A percentile compares a stretch with the other conserved stretches of the same genome.
These are phyloP conservation scores for Rauvolfia tetraphylla DNA, from an alignment of 257 asterid genomes.

Conservation along the genomic window DNA sequence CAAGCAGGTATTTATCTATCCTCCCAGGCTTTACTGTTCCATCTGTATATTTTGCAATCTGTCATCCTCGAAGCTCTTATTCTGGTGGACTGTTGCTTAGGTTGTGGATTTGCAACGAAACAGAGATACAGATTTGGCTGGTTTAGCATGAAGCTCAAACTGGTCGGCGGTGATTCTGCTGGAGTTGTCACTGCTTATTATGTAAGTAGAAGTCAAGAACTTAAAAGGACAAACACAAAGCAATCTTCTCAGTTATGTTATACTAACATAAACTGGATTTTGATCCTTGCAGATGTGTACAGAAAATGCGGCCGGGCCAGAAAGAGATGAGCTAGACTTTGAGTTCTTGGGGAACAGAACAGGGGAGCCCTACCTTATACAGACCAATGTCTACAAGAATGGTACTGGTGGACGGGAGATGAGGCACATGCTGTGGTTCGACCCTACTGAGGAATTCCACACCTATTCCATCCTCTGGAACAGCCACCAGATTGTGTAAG, in stretches of 20 bases:
- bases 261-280: neutral
- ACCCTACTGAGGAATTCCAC: constrained; percentile 81
- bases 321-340: constrained; percentile 86
- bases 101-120: constrained; percentile 86
- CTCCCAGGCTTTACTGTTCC: neutral
- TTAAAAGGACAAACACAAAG: neutral
- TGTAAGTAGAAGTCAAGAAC: constrained; percentile 37
- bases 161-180: constrained; percentile 91
- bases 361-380: constrained; percentile 81
- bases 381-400: constrained; percentile 83
- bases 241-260: neutral
- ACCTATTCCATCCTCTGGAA: constrained; percentile 86
- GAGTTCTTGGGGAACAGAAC: constrained; percentile 94
- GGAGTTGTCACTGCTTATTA: constrained; percentile 98
- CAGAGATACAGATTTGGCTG: constrained; percentile 88
- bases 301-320: constrained; percentile 68
- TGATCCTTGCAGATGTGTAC: constrained; percentile 64
- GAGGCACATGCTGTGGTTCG: constrained; percentile 91
- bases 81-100: constrained; percentile 24
- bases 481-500: constrained; percentile 69
- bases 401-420: constrained; percentile 93
- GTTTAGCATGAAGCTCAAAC: constrained; percentile 89
- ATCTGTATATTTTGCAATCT: neutral
- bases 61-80: neutral
- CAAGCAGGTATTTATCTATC: constrained; percentile 46